Evolutionary conservation across 2,329 filamentous ascomycete genomes (phyloP).

Genomic region (Boeremia exigua): DNA sequence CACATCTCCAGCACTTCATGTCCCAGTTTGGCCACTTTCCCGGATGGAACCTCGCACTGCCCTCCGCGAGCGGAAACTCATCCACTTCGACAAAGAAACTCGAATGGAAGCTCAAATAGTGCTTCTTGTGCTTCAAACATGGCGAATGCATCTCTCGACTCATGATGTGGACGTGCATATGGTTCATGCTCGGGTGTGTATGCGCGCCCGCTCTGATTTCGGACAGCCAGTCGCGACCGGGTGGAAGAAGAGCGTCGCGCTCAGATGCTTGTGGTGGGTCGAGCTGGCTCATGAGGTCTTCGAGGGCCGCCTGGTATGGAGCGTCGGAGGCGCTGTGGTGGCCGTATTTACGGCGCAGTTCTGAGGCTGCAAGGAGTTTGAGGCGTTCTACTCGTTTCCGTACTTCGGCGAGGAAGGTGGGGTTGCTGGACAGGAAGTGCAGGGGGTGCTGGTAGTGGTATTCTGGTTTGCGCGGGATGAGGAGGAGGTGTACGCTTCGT

Average conservation of each 20-base stretch:
- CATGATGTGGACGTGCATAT: slow-evolving; percentile 88
- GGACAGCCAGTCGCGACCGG: slow-evolving; percentile 76
- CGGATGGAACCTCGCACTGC: slow-evolving; percentile 68
- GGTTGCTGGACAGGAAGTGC: slow-evolving; percentile 71
- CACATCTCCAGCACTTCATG: slow-evolving; percentile 86
- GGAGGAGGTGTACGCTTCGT: slow-evolving; percentile 77
- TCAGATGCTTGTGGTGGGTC: slow-evolving; percentile 50
- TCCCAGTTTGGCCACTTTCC: slow-evolving; percentile 68
- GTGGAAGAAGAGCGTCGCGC: slow-evolving; percentile 55
- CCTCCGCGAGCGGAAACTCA: slow-evolving; percentile 75
- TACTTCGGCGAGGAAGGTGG: slow-evolving; percentile 70
- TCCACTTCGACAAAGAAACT: slow-evolving; percentile 80
- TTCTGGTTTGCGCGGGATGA: slow-evolving; percentile 75
- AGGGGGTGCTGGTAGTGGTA: slow-evolving; percentile 75
- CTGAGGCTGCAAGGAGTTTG: slow-evolving; percentile 69
- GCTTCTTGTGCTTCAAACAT: slow-evolving; percentile 77
- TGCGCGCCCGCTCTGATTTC: slow-evolving; percentile 84
- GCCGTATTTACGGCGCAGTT: slow-evolving; percentile 75
- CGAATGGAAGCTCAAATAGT: slow-evolving; percentile 92
- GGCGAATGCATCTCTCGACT: slow-evolving; percentile 78
- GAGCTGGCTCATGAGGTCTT: slow-evolving; percentile 56
- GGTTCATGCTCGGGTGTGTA: slow-evolving; percentile 87
- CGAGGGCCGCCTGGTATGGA: slow-evolving; percentile 63
- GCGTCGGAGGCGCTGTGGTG: slow-evolving; percentile 67
- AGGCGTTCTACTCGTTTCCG: slow-evolving; percentile 67